Percentiles rank a stretch among this genome's conserved stretches.
phyloP scores from a whole-genome alignment of 208 protist genomes.

The Acanthamoeba rhysodes region DNA sequence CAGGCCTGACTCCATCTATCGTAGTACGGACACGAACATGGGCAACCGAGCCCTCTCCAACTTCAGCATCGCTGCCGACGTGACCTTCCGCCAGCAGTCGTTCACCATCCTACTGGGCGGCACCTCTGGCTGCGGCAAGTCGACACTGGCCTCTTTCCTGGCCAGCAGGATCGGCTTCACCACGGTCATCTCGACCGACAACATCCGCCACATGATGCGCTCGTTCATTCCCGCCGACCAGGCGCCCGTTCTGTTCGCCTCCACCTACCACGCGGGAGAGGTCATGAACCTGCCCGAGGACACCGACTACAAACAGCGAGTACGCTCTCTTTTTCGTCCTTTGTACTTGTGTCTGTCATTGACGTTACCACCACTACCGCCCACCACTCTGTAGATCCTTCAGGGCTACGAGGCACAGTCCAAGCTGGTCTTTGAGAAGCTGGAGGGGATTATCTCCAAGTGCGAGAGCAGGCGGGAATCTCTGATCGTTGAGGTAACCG shows the following conservation, averaged over 20 bases:
- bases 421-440: slow-evolving; percentile 85
- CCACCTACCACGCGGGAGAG: slow-evolving; percentile 88
- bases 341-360: background rate
- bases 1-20: background rate
- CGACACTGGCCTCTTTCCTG: slow-evolving; percentile 92
- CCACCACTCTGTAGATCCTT: slow-evolving; percentile 75
- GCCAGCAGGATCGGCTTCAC: slow-evolving; percentile 91
- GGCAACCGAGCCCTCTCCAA: slow-evolving; percentile 67
- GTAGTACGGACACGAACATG: slow-evolving; percentile 25
- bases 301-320: slow-evolving; percentile 1
- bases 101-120: slow-evolving; percentile 94
- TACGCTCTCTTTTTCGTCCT: background rate
- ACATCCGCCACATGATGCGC: slow-evolving; percentile 93
- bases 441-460: slow-evolving; percentile 86
- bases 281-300: slow-evolving; percentile 74
- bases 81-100: slow-evolving; percentile 88
- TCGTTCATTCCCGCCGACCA: slow-evolving; percentile 83
- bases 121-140: slow-evolving; percentile 95
- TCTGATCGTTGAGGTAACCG: slow-evolving; percentile 84
- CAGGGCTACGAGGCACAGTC: slow-evolving; percentile 88
- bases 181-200: slow-evolving; percentile 95
- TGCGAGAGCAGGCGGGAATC: slow-evolving; percentile 83
- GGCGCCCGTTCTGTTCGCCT: slow-evolving; percentile 85
- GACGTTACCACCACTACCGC: too few relatives aligned
- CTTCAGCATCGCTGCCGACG: slow-evolving; percentile 83